Conservation (phyloP, 2,329 filamentous ascomycete genomes). For the Trichoderma sp. region DNA sequence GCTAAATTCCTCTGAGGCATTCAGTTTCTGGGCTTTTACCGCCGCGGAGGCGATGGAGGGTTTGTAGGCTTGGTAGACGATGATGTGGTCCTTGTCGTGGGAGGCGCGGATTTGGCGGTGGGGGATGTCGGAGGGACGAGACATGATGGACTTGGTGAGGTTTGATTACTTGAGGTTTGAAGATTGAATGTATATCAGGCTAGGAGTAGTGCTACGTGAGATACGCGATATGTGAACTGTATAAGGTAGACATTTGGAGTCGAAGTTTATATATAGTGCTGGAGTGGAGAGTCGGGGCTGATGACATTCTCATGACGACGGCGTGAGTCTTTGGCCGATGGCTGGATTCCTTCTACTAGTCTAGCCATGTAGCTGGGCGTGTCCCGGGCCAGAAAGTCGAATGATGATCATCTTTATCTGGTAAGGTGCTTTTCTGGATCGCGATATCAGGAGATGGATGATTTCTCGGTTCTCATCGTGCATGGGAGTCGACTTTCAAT, state of each 20-base stretch:
- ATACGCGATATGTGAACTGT: not conserved
- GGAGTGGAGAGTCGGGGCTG: conserved; percentile 20
- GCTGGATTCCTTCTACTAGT: not conserved
- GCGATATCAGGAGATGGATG: no score
- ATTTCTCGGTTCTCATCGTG: no score
- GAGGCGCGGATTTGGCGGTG: conserved; percentile 57
- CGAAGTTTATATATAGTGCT: not conserved
- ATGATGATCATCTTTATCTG: no score
- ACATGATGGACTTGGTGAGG: not conserved
- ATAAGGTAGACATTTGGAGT: not conserved
- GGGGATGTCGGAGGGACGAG: conserved; percentile 33
- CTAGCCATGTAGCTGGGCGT: not conserved
- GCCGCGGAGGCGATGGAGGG: conserved; percentile 55
- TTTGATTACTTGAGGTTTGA: no score
- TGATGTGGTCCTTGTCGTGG: conserved; percentile 55
- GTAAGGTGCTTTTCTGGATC: no score
- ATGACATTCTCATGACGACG: conserved; percentile 26
- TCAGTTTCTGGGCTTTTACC: conserved; percentile 53
- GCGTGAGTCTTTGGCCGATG: conserved; percentile 22
- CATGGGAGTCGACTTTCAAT: no score
- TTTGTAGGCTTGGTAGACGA: conserved; percentile 65
- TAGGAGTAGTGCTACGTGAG: not conserved
- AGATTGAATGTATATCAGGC: no score
- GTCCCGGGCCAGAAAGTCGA: no score
- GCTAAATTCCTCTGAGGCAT: conserved; percentile 55